Percentiles rank a stretch among this genome's conserved stretches.
phyloP scores from a whole-genome alignment of 2,329 filamentous ascomycete genomes.

The Pezizomycotina sp. region DNA sequence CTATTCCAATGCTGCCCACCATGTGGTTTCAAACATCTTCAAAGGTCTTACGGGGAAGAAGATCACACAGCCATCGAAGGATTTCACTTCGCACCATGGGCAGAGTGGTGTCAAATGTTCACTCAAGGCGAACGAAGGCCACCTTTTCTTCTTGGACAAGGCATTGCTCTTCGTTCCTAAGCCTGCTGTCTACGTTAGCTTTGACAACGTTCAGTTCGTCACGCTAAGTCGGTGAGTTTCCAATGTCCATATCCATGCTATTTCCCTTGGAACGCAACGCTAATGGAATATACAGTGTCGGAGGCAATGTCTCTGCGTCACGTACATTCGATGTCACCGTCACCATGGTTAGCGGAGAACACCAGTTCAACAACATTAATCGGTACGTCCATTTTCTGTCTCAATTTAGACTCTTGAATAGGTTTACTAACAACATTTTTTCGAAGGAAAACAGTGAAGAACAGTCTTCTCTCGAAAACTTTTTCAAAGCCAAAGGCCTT shows the following conservation, averaged over 20 bases:
- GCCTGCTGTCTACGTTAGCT: slow-evolving; percentile 89
- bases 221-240: slow-evolving; percentile 55
- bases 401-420: too few species aligned
- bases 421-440: slow-evolving; percentile 19
- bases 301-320: slow-evolving; percentile 79
- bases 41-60: slow-evolving; percentile 87
- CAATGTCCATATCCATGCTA: not conserved
- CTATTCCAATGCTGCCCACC: slow-evolving; percentile 86
- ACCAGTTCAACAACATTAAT: slow-evolving; percentile 98
- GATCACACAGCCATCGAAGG: slow-evolving; percentile 80
- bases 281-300: slow-evolving; percentile 41
- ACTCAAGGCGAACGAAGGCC: slow-evolving; percentile 98
- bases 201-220: slow-evolving; percentile 79
- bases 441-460: slow-evolving; percentile 47
- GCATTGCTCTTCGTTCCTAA: slow-evolving; percentile 99
- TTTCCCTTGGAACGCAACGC: slow-evolving; percentile 1
- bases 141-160: slow-evolving; percentile 92
- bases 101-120: slow-evolving; percentile 96
- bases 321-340: slow-evolving; percentile 96
- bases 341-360: slow-evolving; percentile 63
- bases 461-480: slow-evolving; percentile 86
- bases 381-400: slow-evolving; percentile 40
- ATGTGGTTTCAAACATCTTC: slow-evolving; percentile 91
- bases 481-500: slow-evolving; percentile 90
- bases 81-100: slow-evolving; percentile 83